Conservation (phyloP, 1,284 basidiomycete species). For the Ustilago esculenta region DNA sequence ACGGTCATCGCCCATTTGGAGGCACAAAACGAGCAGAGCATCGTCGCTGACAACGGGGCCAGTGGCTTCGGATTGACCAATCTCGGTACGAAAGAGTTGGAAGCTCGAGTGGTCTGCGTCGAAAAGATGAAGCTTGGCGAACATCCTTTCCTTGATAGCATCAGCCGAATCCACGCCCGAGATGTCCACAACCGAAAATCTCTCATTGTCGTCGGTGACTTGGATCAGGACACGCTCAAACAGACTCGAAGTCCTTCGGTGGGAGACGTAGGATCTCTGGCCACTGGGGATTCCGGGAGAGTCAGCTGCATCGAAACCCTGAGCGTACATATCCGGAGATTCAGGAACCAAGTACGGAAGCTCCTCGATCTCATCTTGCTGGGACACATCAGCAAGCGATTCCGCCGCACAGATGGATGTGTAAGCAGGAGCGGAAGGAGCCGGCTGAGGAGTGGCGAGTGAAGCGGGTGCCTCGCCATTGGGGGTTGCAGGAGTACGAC, state of each 20-base stretch:
- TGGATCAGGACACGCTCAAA: conserved; percentile 61
- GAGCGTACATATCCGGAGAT: conserved; percentile 1
- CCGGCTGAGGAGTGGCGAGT: conserved; percentile 21
- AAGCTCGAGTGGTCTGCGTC: conserved; percentile 54
- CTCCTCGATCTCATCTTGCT: conserved; percentile 34
- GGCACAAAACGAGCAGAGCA: conserved; percentile 60
- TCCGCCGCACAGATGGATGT: conserved; percentile 1
- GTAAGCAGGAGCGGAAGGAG: conserved; percentile 32
- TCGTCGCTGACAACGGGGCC: conserved; percentile 63
- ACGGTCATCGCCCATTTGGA: conserved; percentile 64
- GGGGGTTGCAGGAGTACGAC: conserved; percentile 27
- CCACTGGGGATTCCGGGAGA: conserved; percentile 16
- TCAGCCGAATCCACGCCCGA: conserved; percentile 59
- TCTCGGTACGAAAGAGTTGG: conserved; percentile 63
- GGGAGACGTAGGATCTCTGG: conserved; percentile 11
- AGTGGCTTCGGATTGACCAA: conserved; percentile 55
- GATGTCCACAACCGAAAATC: conserved; percentile 65
- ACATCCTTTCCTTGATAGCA: conserved; percentile 63
- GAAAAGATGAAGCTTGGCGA: conserved; percentile 59
- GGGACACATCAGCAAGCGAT: neutral
- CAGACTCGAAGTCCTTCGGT: conserved; percentile 28
- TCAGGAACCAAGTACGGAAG: conserved; percentile 38
- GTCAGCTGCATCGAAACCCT: neutral
- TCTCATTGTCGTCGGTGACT: conserved; percentile 66
- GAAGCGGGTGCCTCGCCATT: conserved; percentile 16